Evolutionary conservation across 768 basidiomycete species (phyloP), one percentile per base, ranked within the genome.

Genomic region (Krasilnikovozyma curviuscula): DNA sequence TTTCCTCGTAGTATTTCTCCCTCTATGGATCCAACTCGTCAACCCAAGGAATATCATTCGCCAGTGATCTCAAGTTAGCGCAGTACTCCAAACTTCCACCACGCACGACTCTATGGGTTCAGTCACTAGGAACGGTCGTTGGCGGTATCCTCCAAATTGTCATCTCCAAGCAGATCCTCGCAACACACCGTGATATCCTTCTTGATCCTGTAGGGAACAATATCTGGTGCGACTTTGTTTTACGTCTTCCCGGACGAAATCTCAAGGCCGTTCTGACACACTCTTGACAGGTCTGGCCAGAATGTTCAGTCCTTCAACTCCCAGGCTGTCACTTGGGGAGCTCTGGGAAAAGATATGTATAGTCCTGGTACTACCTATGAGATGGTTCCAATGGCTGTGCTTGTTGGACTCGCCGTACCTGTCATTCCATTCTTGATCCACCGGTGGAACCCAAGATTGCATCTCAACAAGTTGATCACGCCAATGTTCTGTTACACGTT

Each of bases 251-350:
- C 25, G 7, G 7, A 18, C 23, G 35, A 5, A 18, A n/a, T 7
- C 7, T 37, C 23, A 10, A n/a, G 7, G 18, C 23, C 35, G 10
- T 28, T 18, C n/a, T 28, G 42, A 6, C 12, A 30, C 3, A 12
- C 24, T 28, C 7, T 25, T 28, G 24, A 7, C 23, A 44, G 58
- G 58, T 55, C 54, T 24, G 58, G 58, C 6, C 54, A 56, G 34
- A 59, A 59, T 52, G 55, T 55, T 6, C 58, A 59, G 30, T 46
- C 48, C 18, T 56, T 53, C 53, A 59, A 59, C 51, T 49, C 46
- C 40, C 54, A 54, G 37, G 67, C 67, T 1, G 61, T 69, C 29
- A 55, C 63, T 4, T 69, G 64, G 65, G 69, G 68, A 42, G 68
- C 66, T 4, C 61, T 69, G 1, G 59, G 58, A 27, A 56, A 59